Conservation (phyloP, 2,329 filamentous ascomycete species). For the Aspergillus carbonarius region DNA sequence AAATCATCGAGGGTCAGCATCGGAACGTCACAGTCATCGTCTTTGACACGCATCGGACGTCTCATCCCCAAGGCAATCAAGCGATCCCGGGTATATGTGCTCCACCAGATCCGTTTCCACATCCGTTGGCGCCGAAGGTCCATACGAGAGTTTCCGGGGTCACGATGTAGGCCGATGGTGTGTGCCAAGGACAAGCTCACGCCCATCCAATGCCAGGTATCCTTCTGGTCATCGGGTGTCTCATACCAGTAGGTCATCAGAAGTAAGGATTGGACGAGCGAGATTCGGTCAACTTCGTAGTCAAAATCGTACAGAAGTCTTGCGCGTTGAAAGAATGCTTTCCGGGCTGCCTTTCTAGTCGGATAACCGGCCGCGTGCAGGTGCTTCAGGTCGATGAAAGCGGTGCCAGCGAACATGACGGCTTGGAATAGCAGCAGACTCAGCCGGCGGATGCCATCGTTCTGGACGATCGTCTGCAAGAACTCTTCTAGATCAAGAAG, state of each 20-base stretch:
- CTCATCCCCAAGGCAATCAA: slow-evolving; percentile 92
- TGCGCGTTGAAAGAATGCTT: slow-evolving; percentile 84
- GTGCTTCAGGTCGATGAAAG: slow-evolving; percentile 79
- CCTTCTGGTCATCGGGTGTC: slow-evolving; percentile 93
- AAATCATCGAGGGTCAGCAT: slow-evolving; percentile 86
- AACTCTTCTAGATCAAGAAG: slow-evolving; percentile 69
- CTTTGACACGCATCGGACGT: slow-evolving; percentile 85
- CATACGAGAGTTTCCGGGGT: slow-evolving; percentile 77
- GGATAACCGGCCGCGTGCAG: slow-evolving; percentile 75
- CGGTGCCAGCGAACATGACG: slow-evolving; percentile 89
- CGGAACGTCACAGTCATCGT: slow-evolving; percentile 89
- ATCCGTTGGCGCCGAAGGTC: slow-evolving; percentile 70
- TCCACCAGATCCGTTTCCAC: slow-evolving; percentile 98
- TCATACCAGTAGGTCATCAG: slow-evolving; percentile 98
- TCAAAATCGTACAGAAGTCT: slow-evolving; percentile 94
- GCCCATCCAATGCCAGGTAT: slow-evolving; percentile 99
- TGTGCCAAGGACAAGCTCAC: slow-evolving; percentile 90
- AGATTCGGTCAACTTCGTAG: slow-evolving; percentile 85
- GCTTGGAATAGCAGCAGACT: slow-evolving; percentile 90
- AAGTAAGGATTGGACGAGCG: slow-evolving; percentile 82
- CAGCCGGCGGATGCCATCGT: slow-evolving; percentile 68
- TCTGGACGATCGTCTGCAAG: slow-evolving; percentile 57
- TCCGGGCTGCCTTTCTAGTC: slow-evolving; percentile 76
- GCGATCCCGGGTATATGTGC: slow-evolving; percentile 90
- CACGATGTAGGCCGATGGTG: slow-evolving; percentile 88